phyloP scores from a whole-genome alignment of 441 rosid species.

The Adansonia madagascariensis region DNA sequence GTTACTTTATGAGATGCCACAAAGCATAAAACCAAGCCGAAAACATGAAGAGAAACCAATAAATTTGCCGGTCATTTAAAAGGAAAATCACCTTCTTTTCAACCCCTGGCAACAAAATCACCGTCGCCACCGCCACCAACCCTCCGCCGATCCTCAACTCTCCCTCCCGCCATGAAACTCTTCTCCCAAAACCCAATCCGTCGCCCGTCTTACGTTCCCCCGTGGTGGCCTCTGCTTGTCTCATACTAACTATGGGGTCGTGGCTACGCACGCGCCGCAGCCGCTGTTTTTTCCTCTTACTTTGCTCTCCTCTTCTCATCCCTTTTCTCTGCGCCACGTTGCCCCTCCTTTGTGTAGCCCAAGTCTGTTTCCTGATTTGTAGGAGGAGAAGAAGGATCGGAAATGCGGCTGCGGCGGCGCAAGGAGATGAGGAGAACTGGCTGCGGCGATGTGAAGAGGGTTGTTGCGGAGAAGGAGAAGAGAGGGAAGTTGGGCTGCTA shows the following conservation, averaged over 20 bases:
- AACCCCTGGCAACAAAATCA: slow-evolving; percentile 16
- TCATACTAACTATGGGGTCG: slow-evolving; percentile 48
- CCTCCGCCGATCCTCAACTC: slow-evolving; percentile 3
- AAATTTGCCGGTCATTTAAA: too few species aligned
- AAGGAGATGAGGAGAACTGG: slow-evolving; percentile 42
- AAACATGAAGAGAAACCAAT: too few species aligned
- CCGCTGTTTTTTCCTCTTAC: slow-evolving; percentile 51
- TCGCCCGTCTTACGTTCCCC: slow-evolving; percentile 20
- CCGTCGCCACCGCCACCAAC: slow-evolving; percentile 15
- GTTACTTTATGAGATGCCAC: too few species aligned
- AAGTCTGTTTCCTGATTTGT: slow-evolving; percentile 47
- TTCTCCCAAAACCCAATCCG: slow-evolving; percentile 15
- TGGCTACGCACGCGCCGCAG: slow-evolving; percentile 56
- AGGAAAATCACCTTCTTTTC: not conserved
- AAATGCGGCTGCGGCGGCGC: slow-evolving; percentile 15
- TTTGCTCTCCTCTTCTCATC: slow-evolving; percentile 65
- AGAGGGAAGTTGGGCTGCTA: slow-evolving; percentile 47
- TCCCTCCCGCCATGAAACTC: slow-evolving; percentile 29
- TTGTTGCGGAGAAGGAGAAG: slow-evolving; percentile 30
- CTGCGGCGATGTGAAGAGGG: slow-evolving; percentile 54
- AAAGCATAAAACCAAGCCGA: too few species aligned
- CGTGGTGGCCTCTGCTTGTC: slow-evolving; percentile 27
- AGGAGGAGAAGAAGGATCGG: slow-evolving; percentile 29
- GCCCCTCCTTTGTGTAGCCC: slow-evolving; percentile 54
- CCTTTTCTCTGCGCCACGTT: slow-evolving; percentile 55